phyloP scores from a whole-genome alignment of 495 filamentous ascomycete genomes.

The Penicillium manginii region DNA sequence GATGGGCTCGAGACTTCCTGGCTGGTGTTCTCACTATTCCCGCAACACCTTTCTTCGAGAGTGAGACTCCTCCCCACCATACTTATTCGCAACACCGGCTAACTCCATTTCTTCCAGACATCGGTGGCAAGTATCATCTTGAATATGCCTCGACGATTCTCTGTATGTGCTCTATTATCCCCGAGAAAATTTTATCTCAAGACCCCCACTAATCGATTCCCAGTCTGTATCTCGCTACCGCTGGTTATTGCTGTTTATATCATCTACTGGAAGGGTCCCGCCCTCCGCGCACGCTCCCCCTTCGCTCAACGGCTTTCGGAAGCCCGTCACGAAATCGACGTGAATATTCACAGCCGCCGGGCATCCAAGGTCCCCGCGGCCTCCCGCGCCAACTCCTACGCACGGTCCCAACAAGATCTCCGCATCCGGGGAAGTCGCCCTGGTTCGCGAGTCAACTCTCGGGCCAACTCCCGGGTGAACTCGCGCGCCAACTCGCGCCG shows the following conservation, averaged over 20 bases:
- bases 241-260: constrained; percentile 76
- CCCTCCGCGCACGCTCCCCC: constrained; percentile 66
- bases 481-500: constrained; percentile 41
- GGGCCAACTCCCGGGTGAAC: constrained; percentile 38
- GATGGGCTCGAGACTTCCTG: constrained; percentile 78
- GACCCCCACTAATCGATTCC: background rate
- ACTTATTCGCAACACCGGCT: background rate
- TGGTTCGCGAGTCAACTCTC: constrained; percentile 40
- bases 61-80: constrained; percentile 22
- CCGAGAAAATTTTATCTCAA: background rate
- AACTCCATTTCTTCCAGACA: constrained; percentile 43
- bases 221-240: constrained; percentile 64
- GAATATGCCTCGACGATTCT: constrained; percentile 76
- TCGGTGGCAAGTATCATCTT: constrained; percentile 63
- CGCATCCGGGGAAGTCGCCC: constrained; percentile 51
- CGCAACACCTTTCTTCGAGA: constrained; percentile 69
- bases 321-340: constrained; percentile 46
- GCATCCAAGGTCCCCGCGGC: constrained; percentile 41
- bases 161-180: constrained; percentile 34
- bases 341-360: constrained; percentile 42
- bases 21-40: constrained; percentile 78
- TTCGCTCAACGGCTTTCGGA: constrained; percentile 74
- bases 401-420: constrained; percentile 53
- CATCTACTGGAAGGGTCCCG: constrained; percentile 77
- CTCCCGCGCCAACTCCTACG: constrained; percentile 49